Conservation (phyloP, 768 basidiomycete species). For the Mycena leptocephala region DNA sequence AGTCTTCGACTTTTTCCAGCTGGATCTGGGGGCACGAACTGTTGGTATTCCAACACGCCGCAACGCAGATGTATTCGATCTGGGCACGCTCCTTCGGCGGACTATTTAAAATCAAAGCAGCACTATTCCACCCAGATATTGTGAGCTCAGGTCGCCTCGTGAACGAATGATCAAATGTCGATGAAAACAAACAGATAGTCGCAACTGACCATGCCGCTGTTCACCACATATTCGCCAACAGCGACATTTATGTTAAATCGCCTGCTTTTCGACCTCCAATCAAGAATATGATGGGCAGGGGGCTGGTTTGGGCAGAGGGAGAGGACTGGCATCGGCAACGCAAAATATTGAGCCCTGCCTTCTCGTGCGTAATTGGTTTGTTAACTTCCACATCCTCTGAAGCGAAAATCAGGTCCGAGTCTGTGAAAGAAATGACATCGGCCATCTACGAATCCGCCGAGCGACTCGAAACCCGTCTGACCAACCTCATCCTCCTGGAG, state of each 20-base stretch:
- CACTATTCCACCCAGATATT: conserved; percentile 56
- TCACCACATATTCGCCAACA: conserved; percentile 56
- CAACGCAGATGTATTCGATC: conserved; percentile 49
- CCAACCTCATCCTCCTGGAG: conserved; percentile 40
- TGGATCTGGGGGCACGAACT: conserved; percentile 58
- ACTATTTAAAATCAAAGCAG: conserved; percentile 55
- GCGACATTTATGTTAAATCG: conserved; percentile 52
- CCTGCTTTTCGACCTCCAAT: conserved; percentile 51
- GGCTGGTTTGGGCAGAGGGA: conserved; percentile 57
- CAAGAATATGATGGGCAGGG: conserved; percentile 50
- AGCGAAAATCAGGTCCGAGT: conserved; percentile 42
- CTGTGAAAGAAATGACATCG: conserved; percentile 53
- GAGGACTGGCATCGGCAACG: conserved; percentile 53
- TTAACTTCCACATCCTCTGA: not conserved
- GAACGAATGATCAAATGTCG: not conserved
- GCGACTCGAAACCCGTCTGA: conserved; percentile 39
- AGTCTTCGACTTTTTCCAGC: conserved; percentile 41
- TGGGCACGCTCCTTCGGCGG: conserved; percentile 53
- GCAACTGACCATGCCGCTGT: conserved; percentile 54
- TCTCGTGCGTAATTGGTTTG: conserved; percentile 48
- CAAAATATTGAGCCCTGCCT: conserved; percentile 51
- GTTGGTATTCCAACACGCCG: conserved; percentile 49
- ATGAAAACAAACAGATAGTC: conserved; percentile 45
- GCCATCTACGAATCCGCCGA: conserved; percentile 51
- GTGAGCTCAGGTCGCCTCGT: conserved; percentile 35